These are phyloP conservation scores for Pneumocystis carinii DNA, from an alignment of 1,139 yeast genomes.

Conservation along the genomic window DNA sequence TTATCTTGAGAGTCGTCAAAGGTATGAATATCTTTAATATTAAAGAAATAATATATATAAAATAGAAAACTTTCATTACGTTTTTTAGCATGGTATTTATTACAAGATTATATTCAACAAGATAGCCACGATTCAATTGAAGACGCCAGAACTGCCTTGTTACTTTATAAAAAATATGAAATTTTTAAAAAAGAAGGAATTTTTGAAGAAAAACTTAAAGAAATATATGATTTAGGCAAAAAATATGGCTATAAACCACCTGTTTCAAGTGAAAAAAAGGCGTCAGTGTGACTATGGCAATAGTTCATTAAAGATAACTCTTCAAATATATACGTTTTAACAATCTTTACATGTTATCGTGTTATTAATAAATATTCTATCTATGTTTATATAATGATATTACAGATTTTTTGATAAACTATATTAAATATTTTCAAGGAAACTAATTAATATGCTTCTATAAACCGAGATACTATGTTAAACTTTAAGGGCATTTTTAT, in stretches of 20 bases:
- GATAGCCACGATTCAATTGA: slow-evolving; percentile 96
- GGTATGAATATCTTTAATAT: slow-evolving; percentile 2
- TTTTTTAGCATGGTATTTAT: slow-evolving; percentile 67
- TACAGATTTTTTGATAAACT: not conserved
- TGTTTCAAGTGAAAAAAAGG: not conserved
- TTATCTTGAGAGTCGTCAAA: slow-evolving; percentile 50
- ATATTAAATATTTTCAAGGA: not conserved
- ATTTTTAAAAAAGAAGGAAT: slow-evolving; percentile 43
- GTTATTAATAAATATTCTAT: not conserved
- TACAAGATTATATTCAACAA: slow-evolving; percentile 65
- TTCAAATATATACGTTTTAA: not conserved
- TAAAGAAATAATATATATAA: slow-evolving; percentile 6
- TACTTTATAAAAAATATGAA: slow-evolving; percentile 56
- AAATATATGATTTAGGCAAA: slow-evolving; percentile 66
- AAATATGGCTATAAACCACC: slow-evolving; percentile 47
- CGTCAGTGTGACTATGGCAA: not conserved
- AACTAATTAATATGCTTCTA: not conserved
- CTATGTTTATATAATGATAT: not conserved
- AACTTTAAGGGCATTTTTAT: too few species aligned
- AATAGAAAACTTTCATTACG: slow-evolving; percentile 64
- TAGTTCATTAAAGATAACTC: not conserved
- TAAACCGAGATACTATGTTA: not conserved
- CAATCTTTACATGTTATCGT: not conserved
- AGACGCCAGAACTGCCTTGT: slow-evolving; percentile 79
- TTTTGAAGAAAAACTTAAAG: slow-evolving; percentile 46